These are phyloP conservation scores for Lentinula aciculospora DNA, from an alignment of 768 basidiomycete species.

Conservation along the genomic window DNA sequence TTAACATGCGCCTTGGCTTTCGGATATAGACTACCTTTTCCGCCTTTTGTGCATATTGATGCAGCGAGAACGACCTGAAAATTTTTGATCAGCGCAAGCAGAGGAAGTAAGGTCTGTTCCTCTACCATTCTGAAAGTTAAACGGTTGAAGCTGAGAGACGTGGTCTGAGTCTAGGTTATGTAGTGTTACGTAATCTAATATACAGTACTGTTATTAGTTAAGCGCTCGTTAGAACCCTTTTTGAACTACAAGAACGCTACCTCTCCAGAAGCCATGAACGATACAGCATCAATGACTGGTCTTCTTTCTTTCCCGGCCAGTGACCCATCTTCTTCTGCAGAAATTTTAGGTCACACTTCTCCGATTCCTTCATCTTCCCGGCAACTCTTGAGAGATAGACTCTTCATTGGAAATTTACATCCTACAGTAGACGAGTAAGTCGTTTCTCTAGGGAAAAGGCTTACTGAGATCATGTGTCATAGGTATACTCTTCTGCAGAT, in stretches of 20 bases:
- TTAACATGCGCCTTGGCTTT: neutral
- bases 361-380: constrained; percentile 14
- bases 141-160: neutral
- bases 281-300: neutral
- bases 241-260: neutral
- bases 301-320: neutral
- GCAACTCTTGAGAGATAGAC: constrained; percentile 56
- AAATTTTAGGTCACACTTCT: neutral
- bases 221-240: too few relatives aligned
- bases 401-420: constrained; percentile 89
- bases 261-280: neutral
- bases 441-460: neutral
- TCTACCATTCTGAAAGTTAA: neutral
- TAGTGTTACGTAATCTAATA: too few relatives aligned
- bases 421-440: constrained; percentile 82
- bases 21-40: constrained; percentile 61
- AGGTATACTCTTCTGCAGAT: constrained; percentile 87
- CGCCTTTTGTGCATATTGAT: constrained; percentile 92
- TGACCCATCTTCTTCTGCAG: neutral
- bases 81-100: neutral
- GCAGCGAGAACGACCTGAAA: constrained; percentile 85
- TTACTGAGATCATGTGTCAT: neutral
- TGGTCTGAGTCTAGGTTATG: neutral
- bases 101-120: neutral
- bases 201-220: too few relatives aligned